These are phyloP conservation scores for Rasamsonia emersonii DNA, from an alignment of 2,329 filamentous ascomycete species.

Conservation along the genomic window DNA sequence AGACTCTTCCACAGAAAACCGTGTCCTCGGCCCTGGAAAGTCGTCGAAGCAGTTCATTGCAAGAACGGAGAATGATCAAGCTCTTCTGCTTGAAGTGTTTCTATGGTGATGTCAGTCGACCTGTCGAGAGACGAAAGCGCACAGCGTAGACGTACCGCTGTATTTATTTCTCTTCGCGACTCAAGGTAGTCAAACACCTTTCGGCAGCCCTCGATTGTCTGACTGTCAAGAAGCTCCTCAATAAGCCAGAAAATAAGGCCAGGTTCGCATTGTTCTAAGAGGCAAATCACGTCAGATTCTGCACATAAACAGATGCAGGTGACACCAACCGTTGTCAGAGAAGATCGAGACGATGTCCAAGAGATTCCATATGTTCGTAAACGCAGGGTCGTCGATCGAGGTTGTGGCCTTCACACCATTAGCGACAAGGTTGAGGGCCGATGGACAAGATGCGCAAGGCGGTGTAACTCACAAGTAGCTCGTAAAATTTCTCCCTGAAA, in stretches of 20 bases:
- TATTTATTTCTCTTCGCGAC: conserved; percentile 81
- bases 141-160: conserved; percentile 47
- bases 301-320: background rate
- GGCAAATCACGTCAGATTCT: conserved; percentile 15
- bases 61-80: conserved; percentile 81
- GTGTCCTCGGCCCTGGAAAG: conserved; percentile 95
- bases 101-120: conserved; percentile 22
- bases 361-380: conserved; percentile 84
- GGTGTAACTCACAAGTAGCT: conserved; percentile 56
- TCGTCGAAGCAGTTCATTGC: conserved; percentile 87
- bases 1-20: conserved; percentile 92
- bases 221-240: conserved; percentile 90
- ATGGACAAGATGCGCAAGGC: background rate
- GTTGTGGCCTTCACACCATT: conserved; percentile 53
- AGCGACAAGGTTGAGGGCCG: conserved; percentile 22
- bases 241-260: conserved; percentile 82
- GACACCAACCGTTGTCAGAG: conserved; percentile 65
- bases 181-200: conserved; percentile 92
- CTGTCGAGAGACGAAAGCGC: conserved; percentile 1
- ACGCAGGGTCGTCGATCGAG: conserved; percentile 66
- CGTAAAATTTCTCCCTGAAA: conserved; percentile 70
- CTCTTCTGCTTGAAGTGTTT: conserved; percentile 74
- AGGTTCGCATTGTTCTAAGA: conserved; percentile 55
- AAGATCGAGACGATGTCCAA: conserved; percentile 85
- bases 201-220: conserved; percentile 85